Evolutionary conservation across 2,329 filamentous ascomycete genomes (phyloP).

Genomic region (Exophiala xenobiotica): DNA sequence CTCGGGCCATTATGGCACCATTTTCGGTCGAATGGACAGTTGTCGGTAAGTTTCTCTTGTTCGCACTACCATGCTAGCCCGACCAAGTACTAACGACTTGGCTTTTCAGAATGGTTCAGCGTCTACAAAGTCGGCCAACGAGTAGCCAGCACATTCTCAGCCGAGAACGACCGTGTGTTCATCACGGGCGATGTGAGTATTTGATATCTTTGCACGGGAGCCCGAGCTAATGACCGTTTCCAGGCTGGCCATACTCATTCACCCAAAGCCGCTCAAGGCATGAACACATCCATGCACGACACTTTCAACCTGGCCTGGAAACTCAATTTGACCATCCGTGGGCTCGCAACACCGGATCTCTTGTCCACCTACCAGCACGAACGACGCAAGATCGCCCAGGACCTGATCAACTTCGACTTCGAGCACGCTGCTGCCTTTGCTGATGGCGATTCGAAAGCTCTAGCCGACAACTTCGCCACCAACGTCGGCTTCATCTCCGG

Average conservation of each 20-base stretch:
- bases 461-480: conserved; percentile 67
- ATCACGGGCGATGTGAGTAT: conserved; percentile 49
- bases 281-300: conserved; percentile 72
- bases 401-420: conserved; percentile 60
- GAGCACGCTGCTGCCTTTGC: conserved; percentile 53
- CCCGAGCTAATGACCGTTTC: background rate
- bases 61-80: background rate
- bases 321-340: conserved; percentile 50
- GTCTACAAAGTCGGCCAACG: conserved; percentile 53
- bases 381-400: conserved; percentile 60
- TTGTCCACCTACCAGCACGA: conserved; percentile 54
- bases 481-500: conserved; percentile 74
- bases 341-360: conserved; percentile 38
- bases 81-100: background rate
- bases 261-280: conserved; percentile 69
- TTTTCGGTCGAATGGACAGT: conserved; percentile 47
- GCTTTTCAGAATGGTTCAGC: conserved; percentile 48
- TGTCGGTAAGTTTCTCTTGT: conserved; percentile 33
- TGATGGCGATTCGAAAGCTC: conserved; percentile 58
- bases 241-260: conserved; percentile 33
- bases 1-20: conserved; percentile 46
- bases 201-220: background rate
- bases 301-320: conserved; percentile 60
- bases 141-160: conserved; percentile 47
- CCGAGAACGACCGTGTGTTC: conserved; percentile 44